These are phyloP conservation scores for Vicia sativa DNA, from an alignment of 306 rosid species.

Conservation along the genomic window DNA sequence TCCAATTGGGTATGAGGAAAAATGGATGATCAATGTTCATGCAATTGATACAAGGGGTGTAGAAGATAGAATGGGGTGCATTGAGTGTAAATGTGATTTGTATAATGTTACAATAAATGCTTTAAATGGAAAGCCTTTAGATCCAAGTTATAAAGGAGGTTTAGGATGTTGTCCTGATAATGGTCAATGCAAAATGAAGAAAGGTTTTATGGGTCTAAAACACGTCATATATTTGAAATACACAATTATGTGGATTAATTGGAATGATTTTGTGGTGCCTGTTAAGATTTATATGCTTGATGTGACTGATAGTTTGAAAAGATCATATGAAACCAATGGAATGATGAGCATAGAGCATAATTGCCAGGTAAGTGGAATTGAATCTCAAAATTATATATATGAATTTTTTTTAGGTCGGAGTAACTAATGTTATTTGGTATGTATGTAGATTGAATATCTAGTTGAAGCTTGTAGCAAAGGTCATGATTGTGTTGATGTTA, in stretches of 20 bases:
- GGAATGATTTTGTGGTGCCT: constrained; percentile 60
- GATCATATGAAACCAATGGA: constrained; percentile 23
- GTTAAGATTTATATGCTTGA: constrained; percentile 62
- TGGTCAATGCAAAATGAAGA: constrained; percentile 49
- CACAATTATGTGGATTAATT: constrained; percentile 68
- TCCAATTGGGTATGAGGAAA: background rate
- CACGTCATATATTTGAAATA: constrained; percentile 60
- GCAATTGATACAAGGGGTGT: constrained; percentile 78
- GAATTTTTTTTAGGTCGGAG: background rate
- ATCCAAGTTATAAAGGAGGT: constrained; percentile 60
- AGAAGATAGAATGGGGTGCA: constrained; percentile 60
- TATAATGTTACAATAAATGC: constrained; percentile 62
- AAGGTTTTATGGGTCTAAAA: constrained; percentile 52
- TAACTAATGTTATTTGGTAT: background rate
- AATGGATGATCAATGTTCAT: constrained; percentile 70
- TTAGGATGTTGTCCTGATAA: constrained; percentile 66
- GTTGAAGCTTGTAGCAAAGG: constrained; percentile 52
- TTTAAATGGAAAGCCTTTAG: constrained; percentile 46
- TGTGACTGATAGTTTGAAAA: constrained; percentile 57
- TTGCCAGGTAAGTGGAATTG: constrained; percentile 54
- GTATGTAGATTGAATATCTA: constrained; percentile 63
- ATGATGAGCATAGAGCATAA: constrained; percentile 33
- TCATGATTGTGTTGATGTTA: constrained; percentile 44
- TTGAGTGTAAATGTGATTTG: constrained; percentile 66
- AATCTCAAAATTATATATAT: background rate